These are phyloP conservation scores for Acarospora socialis DNA, from an alignment of 2,329 filamentous ascomycete genomes.

Conservation along the genomic window DNA sequence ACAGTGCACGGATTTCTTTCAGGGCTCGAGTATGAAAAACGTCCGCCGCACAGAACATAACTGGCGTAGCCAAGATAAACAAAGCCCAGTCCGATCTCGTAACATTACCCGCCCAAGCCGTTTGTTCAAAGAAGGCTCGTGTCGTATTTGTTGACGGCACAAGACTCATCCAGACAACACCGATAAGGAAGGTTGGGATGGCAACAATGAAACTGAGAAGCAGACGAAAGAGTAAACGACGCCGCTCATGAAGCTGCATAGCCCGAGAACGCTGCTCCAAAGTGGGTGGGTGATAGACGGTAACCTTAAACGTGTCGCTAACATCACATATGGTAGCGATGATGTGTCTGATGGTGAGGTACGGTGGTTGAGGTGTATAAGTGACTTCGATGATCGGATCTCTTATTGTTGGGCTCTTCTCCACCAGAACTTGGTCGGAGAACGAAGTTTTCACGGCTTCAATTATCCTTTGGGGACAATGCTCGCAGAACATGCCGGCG, in stretches of 20 bases:
- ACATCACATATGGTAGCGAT: conserved; percentile 46
- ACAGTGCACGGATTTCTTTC: conserved; percentile 58
- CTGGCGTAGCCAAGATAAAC: conserved; percentile 57
- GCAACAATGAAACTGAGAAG: conserved; percentile 47
- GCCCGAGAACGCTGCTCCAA: conserved; percentile 56
- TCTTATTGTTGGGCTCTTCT: conserved; percentile 38
- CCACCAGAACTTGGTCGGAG: conserved; percentile 31
- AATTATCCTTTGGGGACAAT: conserved; percentile 39
- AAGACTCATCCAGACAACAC: conserved; percentile 68
- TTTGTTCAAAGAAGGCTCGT: conserved; percentile 48
- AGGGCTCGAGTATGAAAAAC: conserved; percentile 58
- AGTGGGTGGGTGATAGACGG: conserved; percentile 56
- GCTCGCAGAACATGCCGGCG: conserved; percentile 60
- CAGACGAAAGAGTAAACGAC: conserved; percentile 47
- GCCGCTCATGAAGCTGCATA: conserved; percentile 51
- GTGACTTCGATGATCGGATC: conserved; percentile 48
- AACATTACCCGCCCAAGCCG: conserved; percentile 47
- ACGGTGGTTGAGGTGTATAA: conserved; percentile 49
- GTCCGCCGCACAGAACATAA: conserved; percentile 65
- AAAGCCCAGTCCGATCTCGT: conserved; percentile 57
- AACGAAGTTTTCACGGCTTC: conserved; percentile 39
- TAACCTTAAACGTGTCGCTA: conserved; percentile 46
- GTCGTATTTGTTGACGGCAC: conserved; percentile 39
- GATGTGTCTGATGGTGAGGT: conserved; percentile 56
- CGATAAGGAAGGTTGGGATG: conserved; percentile 62